Evolutionary conservation across 495 filamentous ascomycete genomes (phyloP).

Genomic region (Aspergillus conjunctus): DNA sequence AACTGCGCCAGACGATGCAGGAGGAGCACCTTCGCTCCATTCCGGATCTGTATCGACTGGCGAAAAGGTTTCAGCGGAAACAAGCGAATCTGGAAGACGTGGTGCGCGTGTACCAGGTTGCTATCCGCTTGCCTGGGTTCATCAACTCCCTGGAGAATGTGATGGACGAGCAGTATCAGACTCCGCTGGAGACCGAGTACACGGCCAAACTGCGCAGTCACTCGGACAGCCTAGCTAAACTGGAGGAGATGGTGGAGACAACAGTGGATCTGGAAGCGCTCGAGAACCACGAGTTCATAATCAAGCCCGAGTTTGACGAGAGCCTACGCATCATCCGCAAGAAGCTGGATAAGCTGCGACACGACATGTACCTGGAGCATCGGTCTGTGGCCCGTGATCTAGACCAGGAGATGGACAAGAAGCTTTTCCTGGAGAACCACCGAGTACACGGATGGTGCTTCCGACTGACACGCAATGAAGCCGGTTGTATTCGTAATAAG

Average conservation of each 20-base stretch:
- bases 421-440: slow-evolving; percentile 97
- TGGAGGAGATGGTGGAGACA: slow-evolving; percentile 98
- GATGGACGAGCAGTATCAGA: slow-evolving; percentile 93
- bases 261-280: slow-evolving; percentile 95
- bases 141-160: slow-evolving; percentile 85
- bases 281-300: slow-evolving; percentile 97
- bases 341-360: slow-evolving; percentile 80
- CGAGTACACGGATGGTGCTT: slow-evolving; percentile 96
- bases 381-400: slow-evolving; percentile 74
- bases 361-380: slow-evolving; percentile 86
- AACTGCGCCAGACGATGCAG: slow-evolving; percentile 95
- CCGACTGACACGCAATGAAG: slow-evolving; percentile 87
- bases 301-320: slow-evolving; percentile 98
- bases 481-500: slow-evolving; percentile 90
- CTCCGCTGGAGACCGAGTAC: slow-evolving; percentile 84
- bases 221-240: slow-evolving; percentile 76
- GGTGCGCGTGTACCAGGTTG: slow-evolving; percentile 90
- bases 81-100: slow-evolving; percentile 94
- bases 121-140: slow-evolving; percentile 88
- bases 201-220: slow-evolving; percentile 77
- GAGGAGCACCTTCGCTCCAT: slow-evolving; percentile 94
- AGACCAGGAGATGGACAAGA: slow-evolving; percentile 94
- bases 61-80: slow-evolving; percentile 91
- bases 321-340: slow-evolving; percentile 82
- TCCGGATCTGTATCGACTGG: slow-evolving; percentile 89